Evolutionary conservation across 1,139 yeast species (phyloP).

Genomic region (Meyerozyma sp.): DNA sequence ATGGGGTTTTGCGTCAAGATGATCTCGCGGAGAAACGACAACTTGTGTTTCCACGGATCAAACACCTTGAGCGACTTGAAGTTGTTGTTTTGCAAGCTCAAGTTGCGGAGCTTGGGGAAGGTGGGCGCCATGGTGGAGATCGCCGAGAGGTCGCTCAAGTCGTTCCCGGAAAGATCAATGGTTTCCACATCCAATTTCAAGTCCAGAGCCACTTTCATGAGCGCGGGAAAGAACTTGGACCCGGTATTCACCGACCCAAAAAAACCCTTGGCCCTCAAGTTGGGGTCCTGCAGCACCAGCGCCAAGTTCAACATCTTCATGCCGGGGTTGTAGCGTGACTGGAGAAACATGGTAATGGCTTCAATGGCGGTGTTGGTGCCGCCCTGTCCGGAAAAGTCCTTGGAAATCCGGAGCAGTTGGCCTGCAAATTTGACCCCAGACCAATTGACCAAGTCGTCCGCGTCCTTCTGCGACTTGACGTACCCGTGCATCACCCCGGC

Average conservation of each 20-base stretch:
- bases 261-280: slow-evolving; percentile 57
- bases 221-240: slow-evolving; percentile 85
- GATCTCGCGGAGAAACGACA: slow-evolving; percentile 68
- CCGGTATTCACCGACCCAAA: slow-evolving; percentile 54
- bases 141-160: slow-evolving; percentile 54
- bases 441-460: slow-evolving; percentile 54
- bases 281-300: slow-evolving; percentile 63
- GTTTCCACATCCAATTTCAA: slow-evolving; percentile 56
- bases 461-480: slow-evolving; percentile 52
- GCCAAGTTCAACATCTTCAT: slow-evolving; percentile 66
- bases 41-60: slow-evolving; percentile 76
- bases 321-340: slow-evolving; percentile 61
- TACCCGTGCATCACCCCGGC: slow-evolving; percentile 53
- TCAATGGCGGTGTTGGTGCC: slow-evolving; percentile 46
- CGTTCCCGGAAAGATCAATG: slow-evolving; percentile 71
- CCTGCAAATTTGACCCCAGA: slow-evolving; percentile 83
- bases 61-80: slow-evolving; percentile 54
- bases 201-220: slow-evolving; percentile 75
- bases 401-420: slow-evolving; percentile 51
- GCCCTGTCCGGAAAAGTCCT: slow-evolving; percentile 13
- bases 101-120: slow-evolving; percentile 70
- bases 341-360: slow-evolving; percentile 55
- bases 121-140: slow-evolving; percentile 66
- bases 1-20: slow-evolving; percentile 78
- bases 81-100: slow-evolving; percentile 74